These are phyloP conservation scores for Pleodorina starrii DNA, from an alignment of 139 green algal species.

Conservation along the genomic window DNA sequence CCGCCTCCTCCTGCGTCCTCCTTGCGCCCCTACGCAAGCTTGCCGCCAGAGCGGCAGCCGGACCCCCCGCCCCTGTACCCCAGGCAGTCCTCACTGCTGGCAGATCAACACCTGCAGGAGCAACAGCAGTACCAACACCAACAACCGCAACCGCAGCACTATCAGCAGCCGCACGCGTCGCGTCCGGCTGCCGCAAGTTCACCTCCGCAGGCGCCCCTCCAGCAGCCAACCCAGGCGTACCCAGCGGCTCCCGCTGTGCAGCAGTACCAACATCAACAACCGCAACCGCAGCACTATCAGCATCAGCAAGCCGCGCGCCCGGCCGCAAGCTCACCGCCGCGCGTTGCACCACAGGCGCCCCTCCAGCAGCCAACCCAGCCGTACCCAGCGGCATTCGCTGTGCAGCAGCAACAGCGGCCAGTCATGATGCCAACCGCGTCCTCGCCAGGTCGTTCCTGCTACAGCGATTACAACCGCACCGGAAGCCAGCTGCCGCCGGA, in stretches of 20 bases:
- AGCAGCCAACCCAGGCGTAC: not conserved
- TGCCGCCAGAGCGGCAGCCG: not conserved
- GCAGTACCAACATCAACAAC: not conserved
- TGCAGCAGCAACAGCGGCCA: not conserved
- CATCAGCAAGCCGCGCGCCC: too few relatives aligned
- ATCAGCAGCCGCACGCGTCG: not conserved
- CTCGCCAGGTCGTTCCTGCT: not conserved
- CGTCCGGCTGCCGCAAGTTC: not conserved
- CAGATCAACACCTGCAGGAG: too few relatives aligned
- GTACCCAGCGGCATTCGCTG: not conserved
- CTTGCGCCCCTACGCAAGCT: not conserved
- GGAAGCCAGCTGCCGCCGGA: not conserved
- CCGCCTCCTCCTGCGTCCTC: not conserved
- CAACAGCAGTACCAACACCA: too few relatives aligned
- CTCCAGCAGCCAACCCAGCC: not conserved
- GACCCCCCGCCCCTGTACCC: too few relatives aligned
- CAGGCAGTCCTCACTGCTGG: too few relatives aligned
- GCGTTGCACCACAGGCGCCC: not conserved
- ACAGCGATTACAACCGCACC: not conserved
- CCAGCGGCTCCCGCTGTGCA: not conserved
- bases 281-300: too few relatives aligned
- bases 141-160: too few relatives aligned
- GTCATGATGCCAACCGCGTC: too few relatives aligned
- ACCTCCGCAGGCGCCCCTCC: not conserved
- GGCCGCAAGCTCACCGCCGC: not conserved